These are phyloP conservation scores for Neurospora sp. DNA, from an alignment of 495 filamentous ascomycete species.

Conservation along the genomic window DNA sequence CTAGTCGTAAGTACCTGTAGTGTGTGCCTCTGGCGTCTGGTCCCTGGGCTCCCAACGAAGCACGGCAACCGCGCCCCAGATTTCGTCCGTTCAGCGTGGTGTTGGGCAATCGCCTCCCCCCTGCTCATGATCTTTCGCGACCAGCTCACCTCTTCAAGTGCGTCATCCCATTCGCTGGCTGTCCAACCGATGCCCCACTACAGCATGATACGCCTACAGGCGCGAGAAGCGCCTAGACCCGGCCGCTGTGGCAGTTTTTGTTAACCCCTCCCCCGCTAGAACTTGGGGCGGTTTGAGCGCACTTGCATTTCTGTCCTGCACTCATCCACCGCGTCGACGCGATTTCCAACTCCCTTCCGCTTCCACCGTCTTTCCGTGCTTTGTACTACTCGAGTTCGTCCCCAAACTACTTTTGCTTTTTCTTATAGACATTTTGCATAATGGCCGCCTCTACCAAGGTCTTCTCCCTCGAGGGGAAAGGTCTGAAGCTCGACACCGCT, in stretches of 20 bases:
- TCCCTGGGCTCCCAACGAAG: neutral
- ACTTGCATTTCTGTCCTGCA: slow-evolving; percentile 4
- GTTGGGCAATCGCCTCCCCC: neutral
- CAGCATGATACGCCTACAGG: neutral
- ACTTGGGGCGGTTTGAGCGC: neutral
- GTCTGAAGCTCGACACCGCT: slow-evolving; percentile 81
- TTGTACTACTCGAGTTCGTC: neutral
- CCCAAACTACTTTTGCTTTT: neutral
- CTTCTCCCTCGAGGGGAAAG: slow-evolving; percentile 84
- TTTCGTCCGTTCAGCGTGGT: neutral
- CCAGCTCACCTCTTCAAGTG: neutral
- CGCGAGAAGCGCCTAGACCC: neutral
- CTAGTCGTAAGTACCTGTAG: no score
- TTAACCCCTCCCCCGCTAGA: slow-evolving; percentile 25
- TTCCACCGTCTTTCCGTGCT: neutral
- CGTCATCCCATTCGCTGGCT: neutral
- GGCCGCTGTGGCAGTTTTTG: slow-evolving; percentile 1
- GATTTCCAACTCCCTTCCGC: neutral
- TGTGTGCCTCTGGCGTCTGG: no score
- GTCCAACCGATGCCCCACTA: neutral
- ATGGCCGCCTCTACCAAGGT: slow-evolving; percentile 49
- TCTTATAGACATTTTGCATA: slow-evolving; percentile 5
- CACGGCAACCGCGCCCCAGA: neutral
- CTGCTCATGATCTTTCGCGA: neutral
- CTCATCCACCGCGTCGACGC: neutral